These are phyloP conservation scores for Fusarium proliferatum DNA, from an alignment of 2,329 filamentous ascomycete genomes.

Conservation along the genomic window DNA sequence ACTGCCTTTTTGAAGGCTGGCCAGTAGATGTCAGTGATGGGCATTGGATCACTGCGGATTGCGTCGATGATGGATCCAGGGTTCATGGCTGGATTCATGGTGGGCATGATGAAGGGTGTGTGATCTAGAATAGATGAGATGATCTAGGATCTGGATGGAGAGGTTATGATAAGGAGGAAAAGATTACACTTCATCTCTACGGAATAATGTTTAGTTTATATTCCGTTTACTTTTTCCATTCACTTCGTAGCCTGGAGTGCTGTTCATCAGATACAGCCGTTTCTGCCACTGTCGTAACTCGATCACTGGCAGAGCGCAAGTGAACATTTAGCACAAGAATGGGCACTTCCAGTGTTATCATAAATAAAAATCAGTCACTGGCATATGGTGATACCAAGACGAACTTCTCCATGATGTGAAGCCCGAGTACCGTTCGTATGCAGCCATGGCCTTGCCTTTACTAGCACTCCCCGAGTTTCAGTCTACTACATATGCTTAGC, in stretches of 20 bases:
- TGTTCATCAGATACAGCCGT: background rate
- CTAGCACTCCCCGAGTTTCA: accelerated
- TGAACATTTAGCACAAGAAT: too few species aligned
- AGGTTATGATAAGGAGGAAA: too few species aligned
- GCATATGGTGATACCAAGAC: accelerated
- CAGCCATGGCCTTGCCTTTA: background rate
- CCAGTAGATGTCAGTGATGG: slow-evolving; percentile 8
- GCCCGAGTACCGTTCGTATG: background rate
- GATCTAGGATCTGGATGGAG: background rate
- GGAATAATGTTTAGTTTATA: background rate
- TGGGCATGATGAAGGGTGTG: background rate
- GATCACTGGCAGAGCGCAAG: background rate
- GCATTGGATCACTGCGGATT: background rate
- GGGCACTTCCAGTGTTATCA: background rate
- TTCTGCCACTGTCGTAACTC: background rate
- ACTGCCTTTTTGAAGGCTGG: background rate
- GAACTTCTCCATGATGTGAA: background rate
- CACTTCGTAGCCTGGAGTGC: background rate
- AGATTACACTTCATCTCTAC: accelerated
- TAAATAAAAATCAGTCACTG: accelerated
- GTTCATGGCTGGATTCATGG: background rate
- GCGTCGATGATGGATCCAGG: background rate
- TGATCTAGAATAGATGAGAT: background rate
- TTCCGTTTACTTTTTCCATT: background rate
- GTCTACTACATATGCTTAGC: background rate